Evolutionary conservation across 2,329 filamentous ascomycete genomes (phyloP).

Genomic region (Colletotrichum echinochloae): DNA sequence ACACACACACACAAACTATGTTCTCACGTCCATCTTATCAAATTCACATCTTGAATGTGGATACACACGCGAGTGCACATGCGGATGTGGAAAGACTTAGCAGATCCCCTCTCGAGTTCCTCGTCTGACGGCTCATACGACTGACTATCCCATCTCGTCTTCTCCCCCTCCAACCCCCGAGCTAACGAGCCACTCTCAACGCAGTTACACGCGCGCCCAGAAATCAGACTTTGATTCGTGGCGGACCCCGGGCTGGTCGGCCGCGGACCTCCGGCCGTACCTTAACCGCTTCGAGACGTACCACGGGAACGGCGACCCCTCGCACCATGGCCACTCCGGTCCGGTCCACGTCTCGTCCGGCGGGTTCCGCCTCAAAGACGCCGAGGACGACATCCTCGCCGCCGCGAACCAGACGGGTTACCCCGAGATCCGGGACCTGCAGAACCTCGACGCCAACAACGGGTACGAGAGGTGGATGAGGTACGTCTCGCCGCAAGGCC

Average conservation of each 20-base stretch:
- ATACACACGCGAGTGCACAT: neutral
- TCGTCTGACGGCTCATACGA: neutral
- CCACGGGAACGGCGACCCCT: constrained; percentile 43
- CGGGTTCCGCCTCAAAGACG: constrained; percentile 52
- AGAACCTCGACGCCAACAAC: constrained; percentile 58
- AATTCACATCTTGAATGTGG: neutral
- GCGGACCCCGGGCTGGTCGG: constrained; percentile 63
- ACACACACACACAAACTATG: too few relatives aligned
- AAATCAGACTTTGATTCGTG: constrained; percentile 63
- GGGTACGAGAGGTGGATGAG: constrained; percentile 47
- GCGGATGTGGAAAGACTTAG: neutral
- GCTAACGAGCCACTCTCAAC: constrained; percentile 14
- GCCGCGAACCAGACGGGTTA: constrained; percentile 59
- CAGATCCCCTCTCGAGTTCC: neutral
- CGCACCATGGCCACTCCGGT: constrained; percentile 58
- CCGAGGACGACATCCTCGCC: constrained; percentile 58
- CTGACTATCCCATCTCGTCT: neutral
- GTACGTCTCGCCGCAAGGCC: constrained; percentile 51
- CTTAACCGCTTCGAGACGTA: constrained; percentile 55
- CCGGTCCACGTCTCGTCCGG: constrained; percentile 63
- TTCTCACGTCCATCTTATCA: neutral
- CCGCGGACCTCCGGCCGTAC: constrained; percentile 63
- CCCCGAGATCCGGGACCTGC: constrained; percentile 61
- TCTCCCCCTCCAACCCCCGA: neutral
- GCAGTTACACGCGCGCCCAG: constrained; percentile 58